These are phyloP conservation scores for Nemania abortiva DNA, from an alignment of 2,329 filamentous ascomycete genomes.

Conservation along the genomic window DNA sequence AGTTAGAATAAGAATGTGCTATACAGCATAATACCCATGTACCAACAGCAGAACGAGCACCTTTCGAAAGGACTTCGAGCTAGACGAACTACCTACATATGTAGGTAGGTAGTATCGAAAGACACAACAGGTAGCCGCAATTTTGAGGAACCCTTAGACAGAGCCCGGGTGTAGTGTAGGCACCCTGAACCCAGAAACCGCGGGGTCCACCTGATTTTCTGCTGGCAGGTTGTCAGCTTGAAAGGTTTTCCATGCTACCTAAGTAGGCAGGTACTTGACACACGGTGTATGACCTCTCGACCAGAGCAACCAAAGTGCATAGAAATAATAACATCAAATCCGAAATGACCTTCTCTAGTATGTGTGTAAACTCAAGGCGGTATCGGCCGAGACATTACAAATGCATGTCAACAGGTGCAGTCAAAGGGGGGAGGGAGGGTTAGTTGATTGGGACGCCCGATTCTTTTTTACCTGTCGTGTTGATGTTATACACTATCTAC, in stretches of 20 bases:
- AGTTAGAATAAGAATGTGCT: neutral
- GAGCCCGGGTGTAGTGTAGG: neutral
- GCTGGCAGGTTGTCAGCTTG: neutral
- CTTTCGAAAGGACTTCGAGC: neutral
- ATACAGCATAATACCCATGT: constrained; percentile 1
- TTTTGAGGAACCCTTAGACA: constrained; percentile 9
- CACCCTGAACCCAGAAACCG: no score
- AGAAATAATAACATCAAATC: no score
- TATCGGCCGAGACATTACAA: neutral
- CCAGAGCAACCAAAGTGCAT: no score
- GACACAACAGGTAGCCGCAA: constrained; percentile 21
- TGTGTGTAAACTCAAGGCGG: no score
- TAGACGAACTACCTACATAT: neutral
- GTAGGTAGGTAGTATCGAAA: constrained; percentile 16
- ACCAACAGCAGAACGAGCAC: neutral
- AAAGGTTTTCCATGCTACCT: neutral
- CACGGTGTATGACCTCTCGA: no score
- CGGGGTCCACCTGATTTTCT: neutral
- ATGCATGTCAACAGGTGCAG: neutral
- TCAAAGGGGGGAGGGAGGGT: neutral
- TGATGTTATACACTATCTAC: no score
- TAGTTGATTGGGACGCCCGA: neutral
- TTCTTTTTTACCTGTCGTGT: neutral
- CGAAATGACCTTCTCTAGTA: no score
- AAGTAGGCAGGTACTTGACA: no score